phyloP scores from a whole-genome alignment of 306 rosid species.

The Malus domestica region ASM211411v1 NC_041797.1:12032501-12033000 shows the following conservation, averaged over 20 bases:
- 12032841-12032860: no score
- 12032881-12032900: background rate
- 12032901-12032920: background rate
- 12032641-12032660: slow-evolving; percentile 46
- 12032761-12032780: slow-evolving; percentile 20
- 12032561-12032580: no score
- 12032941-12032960: no score
- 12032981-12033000: no score
- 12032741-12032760: slow-evolving; percentile 69
- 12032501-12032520: no score
- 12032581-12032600: slow-evolving; percentile 41
- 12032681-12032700: slow-evolving; percentile 34
- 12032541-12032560: no score
- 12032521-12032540: no score
- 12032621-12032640: slow-evolving; percentile 57
- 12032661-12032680: slow-evolving; percentile 29
- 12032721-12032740: slow-evolving; percentile 89
- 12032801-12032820: background rate
- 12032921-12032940: no score
- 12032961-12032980: no score
- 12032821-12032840: slow-evolving; percentile 12
- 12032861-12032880: background rate
- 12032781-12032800: slow-evolving; percentile 22
- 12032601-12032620: slow-evolving; percentile 60
- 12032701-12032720: slow-evolving; percentile 93